phyloP scores from a whole-genome alignment of 192 early-diverging fungal species.

The Geranomyces variabilis region DNA sequence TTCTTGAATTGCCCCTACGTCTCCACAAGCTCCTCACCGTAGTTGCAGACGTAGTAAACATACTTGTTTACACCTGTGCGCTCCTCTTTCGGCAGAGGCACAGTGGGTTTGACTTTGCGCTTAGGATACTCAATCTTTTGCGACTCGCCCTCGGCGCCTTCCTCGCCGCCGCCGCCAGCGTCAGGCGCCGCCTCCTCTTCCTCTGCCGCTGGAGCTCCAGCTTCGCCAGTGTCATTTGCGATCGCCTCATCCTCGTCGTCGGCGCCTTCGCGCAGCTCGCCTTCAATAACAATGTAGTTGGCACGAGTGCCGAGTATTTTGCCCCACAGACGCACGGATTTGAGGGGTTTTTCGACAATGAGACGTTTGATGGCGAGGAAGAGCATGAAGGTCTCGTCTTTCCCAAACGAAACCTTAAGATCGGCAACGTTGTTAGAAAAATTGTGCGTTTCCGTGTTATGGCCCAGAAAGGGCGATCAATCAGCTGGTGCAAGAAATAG shows the following conservation, averaged over 20 bases:
- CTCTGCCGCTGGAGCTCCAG: not conserved
- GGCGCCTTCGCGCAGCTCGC: constrained; percentile 53
- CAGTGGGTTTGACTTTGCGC: constrained; percentile 41
- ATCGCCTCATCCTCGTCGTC: constrained; percentile 52
- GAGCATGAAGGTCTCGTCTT: constrained; percentile 59
- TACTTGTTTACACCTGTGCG: constrained; percentile 61
- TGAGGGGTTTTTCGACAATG: constrained; percentile 54
- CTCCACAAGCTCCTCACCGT: constrained; percentile 35
- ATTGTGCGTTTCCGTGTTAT: too few relatives aligned
- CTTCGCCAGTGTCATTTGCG: constrained; percentile 11
- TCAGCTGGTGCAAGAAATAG: too few relatives aligned
- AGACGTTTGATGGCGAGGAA: constrained; percentile 59
- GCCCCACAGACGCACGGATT: constrained; percentile 63
- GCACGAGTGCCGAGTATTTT: constrained; percentile 45
- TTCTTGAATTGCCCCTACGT: not conserved
- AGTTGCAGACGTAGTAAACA: constrained; percentile 61
- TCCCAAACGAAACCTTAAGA: constrained; percentile 53
- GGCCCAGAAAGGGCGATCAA: too few relatives aligned
- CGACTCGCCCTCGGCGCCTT: constrained; percentile 36
- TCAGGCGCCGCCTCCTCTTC: constrained; percentile 15
- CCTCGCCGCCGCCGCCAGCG: constrained; percentile 31
- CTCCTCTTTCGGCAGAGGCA: constrained; percentile 46
- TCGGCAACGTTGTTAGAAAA: not conserved
- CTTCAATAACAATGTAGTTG: constrained; percentile 62
- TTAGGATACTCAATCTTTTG: constrained; percentile 35